Conservation (phyloP, 1,139 yeast genomes). For the Pneumocystis carinii region DNA sequence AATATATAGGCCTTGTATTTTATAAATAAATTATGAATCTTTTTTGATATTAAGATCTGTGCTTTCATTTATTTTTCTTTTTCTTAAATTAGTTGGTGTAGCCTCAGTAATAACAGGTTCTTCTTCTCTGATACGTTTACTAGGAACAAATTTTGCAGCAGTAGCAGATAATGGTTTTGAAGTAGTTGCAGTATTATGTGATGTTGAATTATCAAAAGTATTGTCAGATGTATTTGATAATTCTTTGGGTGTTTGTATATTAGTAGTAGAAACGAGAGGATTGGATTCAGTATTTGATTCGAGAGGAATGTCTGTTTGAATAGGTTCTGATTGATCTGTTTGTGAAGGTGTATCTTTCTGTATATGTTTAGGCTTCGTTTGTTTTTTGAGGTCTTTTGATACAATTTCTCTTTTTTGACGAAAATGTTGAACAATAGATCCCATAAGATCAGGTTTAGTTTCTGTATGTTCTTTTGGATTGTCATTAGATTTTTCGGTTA, state of each 20-base stretch:
- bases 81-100: background rate
- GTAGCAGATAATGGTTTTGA: background rate
- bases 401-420: background rate
- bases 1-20: background rate
- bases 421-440: background rate
- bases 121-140: background rate
- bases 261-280: background rate
- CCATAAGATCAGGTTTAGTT: background rate
- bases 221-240: background rate
- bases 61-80: background rate
- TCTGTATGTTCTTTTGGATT: background rate
- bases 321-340: background rate
- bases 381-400: background rate
- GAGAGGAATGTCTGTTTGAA: background rate
- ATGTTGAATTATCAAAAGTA: too few species aligned
- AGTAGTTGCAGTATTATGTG: background rate
- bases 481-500: background rate
- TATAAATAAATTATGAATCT: background rate
- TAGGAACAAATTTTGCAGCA: background rate
- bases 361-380: background rate
- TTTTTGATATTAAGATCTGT: background rate
- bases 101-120: background rate
- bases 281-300: background rate
- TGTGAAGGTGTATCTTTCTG: background rate
- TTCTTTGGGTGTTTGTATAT: background rate